phyloP scores from a whole-genome alignment of 2,329 filamentous ascomycete species.

The Scopulariopsis brevicaulis region DNA sequence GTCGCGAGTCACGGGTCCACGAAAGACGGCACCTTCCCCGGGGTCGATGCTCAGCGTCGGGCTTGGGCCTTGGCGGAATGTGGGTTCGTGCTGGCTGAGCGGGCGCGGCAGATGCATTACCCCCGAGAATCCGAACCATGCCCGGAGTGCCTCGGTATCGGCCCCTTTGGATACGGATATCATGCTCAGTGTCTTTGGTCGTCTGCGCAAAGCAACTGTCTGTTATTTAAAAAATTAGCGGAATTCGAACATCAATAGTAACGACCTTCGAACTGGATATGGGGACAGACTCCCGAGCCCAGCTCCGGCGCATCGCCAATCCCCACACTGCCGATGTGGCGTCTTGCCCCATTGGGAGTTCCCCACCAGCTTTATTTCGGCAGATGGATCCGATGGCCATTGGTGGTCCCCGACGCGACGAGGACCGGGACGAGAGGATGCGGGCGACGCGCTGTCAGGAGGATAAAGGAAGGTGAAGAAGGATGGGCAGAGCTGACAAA shows the following conservation, averaged over 20 bases:
- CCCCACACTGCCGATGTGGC: constrained; percentile 1
- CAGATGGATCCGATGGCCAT: not conserved
- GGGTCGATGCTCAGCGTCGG: not conserved
- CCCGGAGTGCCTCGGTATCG: not conserved
- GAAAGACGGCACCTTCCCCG: not conserved
- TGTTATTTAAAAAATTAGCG: no score
- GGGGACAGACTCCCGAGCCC: not conserved
- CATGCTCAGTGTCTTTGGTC: no score
- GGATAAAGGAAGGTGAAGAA: no score
- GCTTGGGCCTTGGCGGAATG: not conserved
- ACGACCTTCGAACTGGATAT: not conserved
- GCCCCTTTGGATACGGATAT: no score
- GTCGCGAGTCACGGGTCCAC: not conserved
- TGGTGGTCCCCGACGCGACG: not conserved
- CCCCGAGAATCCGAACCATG: not conserved
- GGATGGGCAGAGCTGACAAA: not conserved
- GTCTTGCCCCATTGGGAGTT: not conserved
- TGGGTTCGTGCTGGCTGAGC: not conserved
- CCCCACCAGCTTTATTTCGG: constrained; percentile 4
- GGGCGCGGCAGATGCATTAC: not conserved
- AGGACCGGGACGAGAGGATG: not conserved
- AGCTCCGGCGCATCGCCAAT: not conserved
- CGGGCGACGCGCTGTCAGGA: not conserved
- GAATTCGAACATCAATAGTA: not conserved
- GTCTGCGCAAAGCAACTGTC: no score